Percentiles rank a stretch among this genome's conserved stretches.
Evolutionary conservation across 1,139 yeast species (phyloP).

Genomic region (Hemisphaericaspora subhashii): DNA sequence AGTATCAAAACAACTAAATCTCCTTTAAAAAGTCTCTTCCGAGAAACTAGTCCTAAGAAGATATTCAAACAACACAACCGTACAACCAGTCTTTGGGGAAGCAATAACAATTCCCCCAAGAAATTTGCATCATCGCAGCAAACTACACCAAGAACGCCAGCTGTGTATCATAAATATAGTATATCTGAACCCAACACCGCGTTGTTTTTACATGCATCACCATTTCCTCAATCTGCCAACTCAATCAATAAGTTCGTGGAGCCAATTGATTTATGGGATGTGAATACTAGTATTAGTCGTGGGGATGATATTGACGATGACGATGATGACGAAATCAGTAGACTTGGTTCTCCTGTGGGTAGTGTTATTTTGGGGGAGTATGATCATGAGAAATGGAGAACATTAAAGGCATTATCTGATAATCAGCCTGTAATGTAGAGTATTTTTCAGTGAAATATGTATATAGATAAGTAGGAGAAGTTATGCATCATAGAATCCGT

Average conservation of each 20-base stretch:
- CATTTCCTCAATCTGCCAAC: slow-evolving; percentile 1
- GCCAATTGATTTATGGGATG: slow-evolving; percentile 36
- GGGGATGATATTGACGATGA: slow-evolving; percentile 8
- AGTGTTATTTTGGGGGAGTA: slow-evolving; percentile 63
- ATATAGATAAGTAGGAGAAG: not conserved
- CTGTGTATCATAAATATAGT: slow-evolving; percentile 5
- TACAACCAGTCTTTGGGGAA: slow-evolving; percentile 9
- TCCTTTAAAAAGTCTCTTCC: slow-evolving; percentile 35
- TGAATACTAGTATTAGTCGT: slow-evolving; percentile 38
- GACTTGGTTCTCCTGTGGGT: slow-evolving; percentile 49
- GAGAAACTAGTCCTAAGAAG: slow-evolving; percentile 34
- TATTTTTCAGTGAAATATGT: not conserved
- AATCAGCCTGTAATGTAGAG: not conserved
- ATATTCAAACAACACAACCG: slow-evolving; percentile 21
- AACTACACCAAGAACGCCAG: no score
- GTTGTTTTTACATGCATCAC: not conserved
- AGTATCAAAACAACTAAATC: slow-evolving; percentile 17
- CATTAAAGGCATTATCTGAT: slow-evolving; percentile 35
- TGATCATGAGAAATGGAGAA: slow-evolving; percentile 65
- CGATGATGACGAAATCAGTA: no score
- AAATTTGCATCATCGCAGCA: slow-evolving; percentile 10
- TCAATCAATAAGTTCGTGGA: slow-evolving; percentile 15
- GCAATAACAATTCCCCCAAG: slow-evolving; percentile 1
- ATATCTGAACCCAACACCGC: slow-evolving; percentile 3
- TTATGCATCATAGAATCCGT: no score